Percentiles rank a stretch among this genome's conserved stretches.
phyloP scores from a whole-genome alignment of 306 rosid species.

The Begonia fuchsioides region DNA sequence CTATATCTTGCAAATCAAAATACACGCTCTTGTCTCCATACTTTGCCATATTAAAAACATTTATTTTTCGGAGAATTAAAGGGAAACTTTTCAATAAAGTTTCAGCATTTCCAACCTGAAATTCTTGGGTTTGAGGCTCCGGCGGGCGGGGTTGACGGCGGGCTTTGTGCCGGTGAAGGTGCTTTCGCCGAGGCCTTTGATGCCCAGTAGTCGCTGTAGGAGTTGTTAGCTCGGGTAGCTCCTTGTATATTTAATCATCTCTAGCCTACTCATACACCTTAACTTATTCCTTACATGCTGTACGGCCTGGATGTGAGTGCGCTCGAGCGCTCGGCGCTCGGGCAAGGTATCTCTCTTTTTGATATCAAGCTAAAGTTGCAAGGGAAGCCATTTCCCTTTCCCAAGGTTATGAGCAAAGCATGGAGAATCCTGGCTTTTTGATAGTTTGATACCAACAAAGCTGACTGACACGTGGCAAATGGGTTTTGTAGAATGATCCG shows the following conservation, averaged over 20 bases:
- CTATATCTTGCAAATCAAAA: constrained; percentile 84
- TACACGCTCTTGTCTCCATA: constrained; percentile 94
- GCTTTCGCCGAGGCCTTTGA: constrained; percentile 70
- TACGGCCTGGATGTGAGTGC: no score
- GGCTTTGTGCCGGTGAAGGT: constrained; percentile 64
- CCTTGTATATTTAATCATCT: no score
- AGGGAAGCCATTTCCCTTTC: constrained; percentile 83
- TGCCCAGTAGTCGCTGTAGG: no score
- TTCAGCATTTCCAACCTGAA: constrained; percentile 21
- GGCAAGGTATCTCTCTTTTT: no score
- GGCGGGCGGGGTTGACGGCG: constrained; percentile 45
- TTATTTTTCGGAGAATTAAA: background rate
- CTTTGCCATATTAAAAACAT: constrained; percentile 26
- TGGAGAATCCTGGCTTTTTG: background rate
- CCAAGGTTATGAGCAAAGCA: background rate
- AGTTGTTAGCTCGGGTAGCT: no score
- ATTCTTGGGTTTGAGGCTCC: constrained; percentile 37
- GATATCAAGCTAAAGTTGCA: constrained; percentile 61
- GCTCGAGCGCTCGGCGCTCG: no score
- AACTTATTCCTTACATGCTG: constrained; percentile 60
- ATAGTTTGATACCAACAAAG: constrained; percentile 30
- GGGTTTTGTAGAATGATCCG: constrained; percentile 17
- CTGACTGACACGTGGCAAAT: constrained; percentile 47
- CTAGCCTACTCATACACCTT: no score
- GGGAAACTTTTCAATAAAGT: no score